Evolutionary conservation across 768 basidiomycete species (phyloP).

Genomic region (Mrakia gelida): DNA sequence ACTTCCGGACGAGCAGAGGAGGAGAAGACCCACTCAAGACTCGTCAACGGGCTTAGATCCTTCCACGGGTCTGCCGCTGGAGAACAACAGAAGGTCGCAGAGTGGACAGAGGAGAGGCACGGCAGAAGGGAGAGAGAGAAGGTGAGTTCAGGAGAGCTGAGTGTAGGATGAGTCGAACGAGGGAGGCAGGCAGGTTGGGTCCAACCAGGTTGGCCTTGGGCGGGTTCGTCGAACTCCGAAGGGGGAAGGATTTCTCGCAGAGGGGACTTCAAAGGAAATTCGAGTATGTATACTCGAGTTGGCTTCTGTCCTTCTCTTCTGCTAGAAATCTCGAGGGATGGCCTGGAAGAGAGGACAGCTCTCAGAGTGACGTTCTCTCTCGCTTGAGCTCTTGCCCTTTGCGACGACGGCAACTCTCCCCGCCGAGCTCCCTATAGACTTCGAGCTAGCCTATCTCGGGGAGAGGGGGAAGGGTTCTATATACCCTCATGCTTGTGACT

Average conservation of each 20-base stretch:
- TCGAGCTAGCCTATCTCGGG: too few relatives aligned
- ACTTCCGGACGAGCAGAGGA: background rate
- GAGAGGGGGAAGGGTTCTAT: background rate
- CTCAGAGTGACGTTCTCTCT: too few relatives aligned
- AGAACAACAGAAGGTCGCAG: background rate
- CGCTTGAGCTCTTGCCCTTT: too few relatives aligned
- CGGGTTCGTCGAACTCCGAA: background rate
- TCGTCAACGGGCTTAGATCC: too few relatives aligned
- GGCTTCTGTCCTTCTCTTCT: too few relatives aligned
- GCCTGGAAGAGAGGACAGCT: background rate
- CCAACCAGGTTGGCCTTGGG: background rate
- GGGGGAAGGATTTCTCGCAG: background rate
- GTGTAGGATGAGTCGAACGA: background rate
- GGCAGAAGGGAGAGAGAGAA: background rate
- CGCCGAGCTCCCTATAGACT: too few relatives aligned
- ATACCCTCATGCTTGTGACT: background rate
- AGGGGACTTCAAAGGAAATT: background rate
- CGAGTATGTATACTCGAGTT: background rate
- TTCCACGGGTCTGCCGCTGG: too few relatives aligned
- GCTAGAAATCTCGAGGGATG: too few relatives aligned
- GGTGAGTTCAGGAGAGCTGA: background rate
- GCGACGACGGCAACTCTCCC: too few relatives aligned
- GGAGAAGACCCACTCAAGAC: background rate
- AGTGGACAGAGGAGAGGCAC: background rate
- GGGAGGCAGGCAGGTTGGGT: too few relatives aligned